phyloP scores from a whole-genome alignment of 2,329 filamentous ascomycete species.

The Phialophora chinensis region DNA sequence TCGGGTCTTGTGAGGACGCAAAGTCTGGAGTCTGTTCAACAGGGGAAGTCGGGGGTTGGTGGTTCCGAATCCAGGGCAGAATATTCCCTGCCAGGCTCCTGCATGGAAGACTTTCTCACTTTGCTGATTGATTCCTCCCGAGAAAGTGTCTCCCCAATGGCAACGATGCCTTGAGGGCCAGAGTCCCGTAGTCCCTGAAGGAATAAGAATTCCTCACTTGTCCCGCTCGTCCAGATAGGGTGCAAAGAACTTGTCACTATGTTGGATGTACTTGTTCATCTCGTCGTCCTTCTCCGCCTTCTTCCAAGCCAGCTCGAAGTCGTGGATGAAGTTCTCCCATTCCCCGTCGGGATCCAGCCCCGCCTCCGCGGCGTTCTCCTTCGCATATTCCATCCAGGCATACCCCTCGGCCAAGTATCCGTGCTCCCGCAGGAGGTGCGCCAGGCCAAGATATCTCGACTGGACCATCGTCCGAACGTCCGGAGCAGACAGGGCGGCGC shows the following conservation, averaged over 20 bases:
- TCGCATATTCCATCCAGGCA: constrained; percentile 21
- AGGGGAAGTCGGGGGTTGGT: neutral
- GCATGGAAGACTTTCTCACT: neutral
- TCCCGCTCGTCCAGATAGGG: neutral
- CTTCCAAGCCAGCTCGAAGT: constrained; percentile 24
- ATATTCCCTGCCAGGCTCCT: neutral
- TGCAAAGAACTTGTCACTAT: neutral
- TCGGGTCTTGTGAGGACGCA: neutral
- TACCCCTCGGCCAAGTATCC: constrained; percentile 18
- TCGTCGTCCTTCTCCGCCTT: constrained; percentile 4
- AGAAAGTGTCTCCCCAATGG: neutral
- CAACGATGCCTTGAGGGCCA: too few species aligned
- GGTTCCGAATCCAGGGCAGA: neutral
- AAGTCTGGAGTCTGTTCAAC: neutral
- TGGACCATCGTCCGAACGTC: constrained; percentile 18
- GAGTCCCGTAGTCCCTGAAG: too few species aligned
- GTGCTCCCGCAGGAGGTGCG: constrained; percentile 27
- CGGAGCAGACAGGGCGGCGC: constrained; percentile 23
- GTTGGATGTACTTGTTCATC: neutral
- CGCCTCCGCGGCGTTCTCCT: constrained; percentile 16
- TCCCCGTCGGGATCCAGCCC: constrained; percentile 17
- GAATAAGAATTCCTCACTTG: neutral
- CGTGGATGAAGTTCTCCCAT: constrained; percentile 22
- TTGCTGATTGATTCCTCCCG: neutral
- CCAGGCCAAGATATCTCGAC: constrained; percentile 19